These are phyloP conservation scores for Flaveria ramosissima DNA, from an alignment of 129 eudicot genomes.

Conservation along the genomic window DNA sequence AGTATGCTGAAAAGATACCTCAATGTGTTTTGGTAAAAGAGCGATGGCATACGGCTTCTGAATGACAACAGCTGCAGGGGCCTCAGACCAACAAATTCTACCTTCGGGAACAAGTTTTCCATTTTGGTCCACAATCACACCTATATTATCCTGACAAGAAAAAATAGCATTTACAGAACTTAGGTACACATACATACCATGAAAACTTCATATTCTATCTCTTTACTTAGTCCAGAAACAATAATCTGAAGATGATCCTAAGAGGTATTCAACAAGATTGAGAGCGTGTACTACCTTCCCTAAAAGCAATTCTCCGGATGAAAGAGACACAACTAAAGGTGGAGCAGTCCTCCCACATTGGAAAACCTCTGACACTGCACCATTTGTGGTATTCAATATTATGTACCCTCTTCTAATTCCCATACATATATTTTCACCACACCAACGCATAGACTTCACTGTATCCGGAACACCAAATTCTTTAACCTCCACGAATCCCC, in stretches of 20 bases:
- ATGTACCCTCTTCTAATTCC: constrained; percentile 81
- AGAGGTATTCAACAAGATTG: neutral
- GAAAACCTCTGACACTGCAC: constrained; percentile 75
- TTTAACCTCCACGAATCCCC: constrained; percentile 97
- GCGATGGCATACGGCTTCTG: constrained; percentile 87
- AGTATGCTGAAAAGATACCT: constrained; percentile 50
- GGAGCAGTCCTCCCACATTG: constrained; percentile 92
- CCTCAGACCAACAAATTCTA: constrained; percentile 95
- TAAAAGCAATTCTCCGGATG: constrained; percentile 86
- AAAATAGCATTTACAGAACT: neutral
- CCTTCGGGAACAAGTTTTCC: constrained; percentile 95
- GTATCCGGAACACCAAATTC: constrained; percentile 92
- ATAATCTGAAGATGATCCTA: neutral
- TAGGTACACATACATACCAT: neutral
- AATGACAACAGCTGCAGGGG: constrained; percentile 68
- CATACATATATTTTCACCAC: constrained; percentile 94
- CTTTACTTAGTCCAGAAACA: neutral
- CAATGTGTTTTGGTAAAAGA: constrained; percentile 88
- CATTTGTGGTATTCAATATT: constrained; percentile 70
- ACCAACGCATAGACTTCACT: constrained; percentile 94
- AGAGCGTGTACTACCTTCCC: constrained; percentile 63
- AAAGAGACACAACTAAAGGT: constrained; percentile 80
- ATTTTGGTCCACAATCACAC: constrained; percentile 87
- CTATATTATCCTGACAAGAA: constrained; percentile 81
- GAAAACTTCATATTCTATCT: neutral